Evolutionary conservation across 2,329 filamentous ascomycete species (phyloP).

Genomic region (Elsinoe ampelina): DNA sequence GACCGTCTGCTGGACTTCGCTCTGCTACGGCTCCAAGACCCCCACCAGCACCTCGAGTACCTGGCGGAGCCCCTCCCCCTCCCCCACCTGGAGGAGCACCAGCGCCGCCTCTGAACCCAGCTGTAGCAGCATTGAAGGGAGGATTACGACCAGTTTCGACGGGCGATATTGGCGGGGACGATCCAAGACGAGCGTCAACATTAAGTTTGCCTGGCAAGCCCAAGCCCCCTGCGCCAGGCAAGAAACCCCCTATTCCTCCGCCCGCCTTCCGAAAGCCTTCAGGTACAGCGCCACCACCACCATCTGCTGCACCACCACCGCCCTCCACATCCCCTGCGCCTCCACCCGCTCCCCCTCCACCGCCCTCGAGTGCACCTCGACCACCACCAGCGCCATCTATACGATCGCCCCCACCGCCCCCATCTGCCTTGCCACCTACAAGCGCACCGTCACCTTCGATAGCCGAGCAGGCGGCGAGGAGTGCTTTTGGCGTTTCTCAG

Average conservation of each 20-base stretch:
- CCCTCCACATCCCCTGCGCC: slow-evolving; percentile 58
- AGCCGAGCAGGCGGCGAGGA: slow-evolving; percentile 50
- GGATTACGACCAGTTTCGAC: slow-evolving; percentile 48
- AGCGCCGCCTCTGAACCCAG: slow-evolving; percentile 50
- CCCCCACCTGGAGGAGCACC: slow-evolving; percentile 40
- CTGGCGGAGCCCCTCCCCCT: slow-evolving; percentile 42
- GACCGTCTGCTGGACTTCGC: slow-evolving; percentile 26
- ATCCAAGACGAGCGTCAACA: slow-evolving; percentile 6
- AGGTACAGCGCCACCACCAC: slow-evolving; percentile 32
- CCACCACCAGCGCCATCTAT: slow-evolving; percentile 48
- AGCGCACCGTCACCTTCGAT: slow-evolving; percentile 38
- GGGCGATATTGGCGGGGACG: slow-evolving; percentile 22
- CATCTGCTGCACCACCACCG: slow-evolving; percentile 26
- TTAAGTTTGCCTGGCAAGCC: slow-evolving; percentile 38
- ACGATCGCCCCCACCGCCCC: slow-evolving; percentile 18
- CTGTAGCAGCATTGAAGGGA: slow-evolving; percentile 41
- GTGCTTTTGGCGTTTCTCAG: slow-evolving; percentile 42
- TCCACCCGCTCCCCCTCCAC: slow-evolving; percentile 23
- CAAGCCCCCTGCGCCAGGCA: slow-evolving; percentile 67
- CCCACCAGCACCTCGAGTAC: slow-evolving; percentile 28
- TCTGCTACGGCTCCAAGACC: slow-evolving; percentile 40
- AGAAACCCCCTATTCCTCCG: slow-evolving; percentile 57
- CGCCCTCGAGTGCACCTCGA: slow-evolving; percentile 37
- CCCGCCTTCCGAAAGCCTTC: slow-evolving; percentile 50
- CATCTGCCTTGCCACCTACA: slow-evolving; percentile 22